phyloP scores from a whole-genome alignment of 805 yeast species.

The Novakomyces olei region DNA sequence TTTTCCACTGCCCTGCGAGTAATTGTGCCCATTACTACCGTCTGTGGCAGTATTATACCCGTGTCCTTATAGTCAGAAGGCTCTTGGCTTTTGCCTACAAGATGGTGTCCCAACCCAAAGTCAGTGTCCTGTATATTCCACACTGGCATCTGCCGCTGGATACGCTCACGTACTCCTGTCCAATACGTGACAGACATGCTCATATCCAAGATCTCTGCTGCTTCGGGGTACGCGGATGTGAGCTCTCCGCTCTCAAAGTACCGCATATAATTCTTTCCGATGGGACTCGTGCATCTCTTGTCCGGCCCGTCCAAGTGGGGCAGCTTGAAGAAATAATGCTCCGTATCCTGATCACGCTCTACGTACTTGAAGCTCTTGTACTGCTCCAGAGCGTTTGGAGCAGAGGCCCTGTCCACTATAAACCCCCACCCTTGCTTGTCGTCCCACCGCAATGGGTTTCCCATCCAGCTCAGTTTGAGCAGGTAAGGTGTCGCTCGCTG shows the following conservation, averaged over 20 bases:
- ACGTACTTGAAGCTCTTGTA: constrained; percentile 19
- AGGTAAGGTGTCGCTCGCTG: constrained; percentile 58
- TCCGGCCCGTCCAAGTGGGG: constrained; percentile 76
- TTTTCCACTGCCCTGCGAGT: constrained; percentile 92
- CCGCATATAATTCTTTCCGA: constrained; percentile 53
- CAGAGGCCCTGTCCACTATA: constrained; percentile 19
- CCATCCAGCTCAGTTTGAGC: constrained; percentile 66
- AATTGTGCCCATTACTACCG: constrained; percentile 87
- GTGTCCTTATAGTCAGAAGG: constrained; percentile 8
- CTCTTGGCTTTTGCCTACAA: not conserved
- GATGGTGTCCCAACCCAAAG: constrained; percentile 8
- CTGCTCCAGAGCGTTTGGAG: constrained; percentile 13
- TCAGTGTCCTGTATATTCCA: constrained; percentile 22
- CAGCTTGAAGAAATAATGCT: constrained; percentile 32
- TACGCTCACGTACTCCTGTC: constrained; percentile 76
- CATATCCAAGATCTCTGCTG: constrained; percentile 54
- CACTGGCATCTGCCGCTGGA: constrained; percentile 67
- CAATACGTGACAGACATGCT: constrained; percentile 74
- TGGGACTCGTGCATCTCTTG: constrained; percentile 47
- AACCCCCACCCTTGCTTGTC: constrained; percentile 77
- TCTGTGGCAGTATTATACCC: constrained; percentile 52
- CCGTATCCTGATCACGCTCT: constrained; percentile 12
- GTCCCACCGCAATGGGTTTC: constrained; percentile 61
- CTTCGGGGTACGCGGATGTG: constrained; percentile 47
- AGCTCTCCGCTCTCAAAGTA: constrained; percentile 54